Evolutionary conservation across 1,139 yeast genomes (phyloP).

Genomic region (Cylindricascospora bacillispora): DNA sequence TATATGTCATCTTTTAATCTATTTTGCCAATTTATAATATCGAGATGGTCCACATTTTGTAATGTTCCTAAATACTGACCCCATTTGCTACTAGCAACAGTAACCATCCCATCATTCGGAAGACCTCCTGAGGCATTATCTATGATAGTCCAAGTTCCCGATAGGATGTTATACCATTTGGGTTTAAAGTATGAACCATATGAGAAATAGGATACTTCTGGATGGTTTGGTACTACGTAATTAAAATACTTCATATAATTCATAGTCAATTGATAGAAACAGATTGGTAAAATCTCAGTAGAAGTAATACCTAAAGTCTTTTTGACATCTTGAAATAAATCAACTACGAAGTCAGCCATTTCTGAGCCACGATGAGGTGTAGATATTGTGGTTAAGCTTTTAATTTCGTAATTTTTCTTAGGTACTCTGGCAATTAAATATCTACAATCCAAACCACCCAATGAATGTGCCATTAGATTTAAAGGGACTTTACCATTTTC

Average conservation of each 20-base stretch:
- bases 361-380: slow-evolving; percentile 87
- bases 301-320: slow-evolving; percentile 5
- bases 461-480: slow-evolving; percentile 79
- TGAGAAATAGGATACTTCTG: slow-evolving; percentile 60
- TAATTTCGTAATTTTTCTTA: slow-evolving; percentile 38
- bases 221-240: slow-evolving; percentile 37
- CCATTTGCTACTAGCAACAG: slow-evolving; percentile 71
- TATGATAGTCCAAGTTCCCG: slow-evolving; percentile 50
- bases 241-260: slow-evolving; percentile 43
- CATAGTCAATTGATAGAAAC: slow-evolving; percentile 53
- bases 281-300: slow-evolving; percentile 30
- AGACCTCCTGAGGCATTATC: slow-evolving; percentile 31
- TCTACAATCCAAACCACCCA: slow-evolving; percentile 87
- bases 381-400: slow-evolving; percentile 68
- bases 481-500: slow-evolving; percentile 30
- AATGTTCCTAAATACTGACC: slow-evolving; percentile 72
- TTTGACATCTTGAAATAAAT: slow-evolving; percentile 21
- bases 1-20: slow-evolving; percentile 30
- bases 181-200: slow-evolving; percentile 71
- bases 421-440: slow-evolving; percentile 51
- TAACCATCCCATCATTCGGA: slow-evolving; percentile 78
- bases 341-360: slow-evolving; percentile 58
- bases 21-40: slow-evolving; percentile 73
- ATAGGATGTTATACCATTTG: slow-evolving; percentile 47
- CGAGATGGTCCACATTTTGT: slow-evolving; percentile 71